Evolutionary conservation across 371 early-diverging fungal species (phyloP).

Genomic region (Entomophthora muscae): DNA sequence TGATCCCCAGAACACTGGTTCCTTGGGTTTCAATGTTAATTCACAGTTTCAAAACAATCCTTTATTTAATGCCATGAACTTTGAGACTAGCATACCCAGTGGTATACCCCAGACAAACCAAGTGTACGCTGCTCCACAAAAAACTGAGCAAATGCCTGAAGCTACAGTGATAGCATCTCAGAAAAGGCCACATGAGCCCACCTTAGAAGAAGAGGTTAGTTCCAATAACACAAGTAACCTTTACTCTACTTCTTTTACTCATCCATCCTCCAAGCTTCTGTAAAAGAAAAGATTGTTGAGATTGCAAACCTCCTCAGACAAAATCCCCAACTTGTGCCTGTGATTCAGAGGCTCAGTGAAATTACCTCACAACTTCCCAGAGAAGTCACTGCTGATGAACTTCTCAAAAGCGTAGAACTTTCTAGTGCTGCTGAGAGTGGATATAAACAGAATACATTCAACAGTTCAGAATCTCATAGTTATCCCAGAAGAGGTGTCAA

Average conservation of each 20-base stretch:
- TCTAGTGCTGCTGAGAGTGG: background rate
- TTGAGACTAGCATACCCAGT: no score
- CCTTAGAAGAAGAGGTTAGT: no score
- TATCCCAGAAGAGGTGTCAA: no score
- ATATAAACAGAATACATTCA: no score
- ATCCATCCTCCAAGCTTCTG: background rate
- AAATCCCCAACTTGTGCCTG: background rate
- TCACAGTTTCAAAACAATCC: background rate
- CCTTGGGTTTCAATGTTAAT: background rate
- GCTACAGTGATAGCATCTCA: no score
- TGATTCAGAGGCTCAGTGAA: background rate
- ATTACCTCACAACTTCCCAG: background rate
- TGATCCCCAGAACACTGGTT: background rate
- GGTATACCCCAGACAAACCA: no score
- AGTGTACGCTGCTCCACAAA: no score
- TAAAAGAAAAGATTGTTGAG: background rate
- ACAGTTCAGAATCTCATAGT: no score
- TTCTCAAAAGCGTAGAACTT: background rate
- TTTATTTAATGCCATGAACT: background rate
- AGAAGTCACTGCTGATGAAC: background rate
- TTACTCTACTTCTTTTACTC: no score
- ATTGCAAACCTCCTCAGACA: background rate
- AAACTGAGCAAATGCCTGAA: no score
- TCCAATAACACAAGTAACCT: no score
- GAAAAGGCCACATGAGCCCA: no score